phyloP scores from a whole-genome alignment of 2,329 filamentous ascomycete genomes.

The Zarea fungicola region DNA sequence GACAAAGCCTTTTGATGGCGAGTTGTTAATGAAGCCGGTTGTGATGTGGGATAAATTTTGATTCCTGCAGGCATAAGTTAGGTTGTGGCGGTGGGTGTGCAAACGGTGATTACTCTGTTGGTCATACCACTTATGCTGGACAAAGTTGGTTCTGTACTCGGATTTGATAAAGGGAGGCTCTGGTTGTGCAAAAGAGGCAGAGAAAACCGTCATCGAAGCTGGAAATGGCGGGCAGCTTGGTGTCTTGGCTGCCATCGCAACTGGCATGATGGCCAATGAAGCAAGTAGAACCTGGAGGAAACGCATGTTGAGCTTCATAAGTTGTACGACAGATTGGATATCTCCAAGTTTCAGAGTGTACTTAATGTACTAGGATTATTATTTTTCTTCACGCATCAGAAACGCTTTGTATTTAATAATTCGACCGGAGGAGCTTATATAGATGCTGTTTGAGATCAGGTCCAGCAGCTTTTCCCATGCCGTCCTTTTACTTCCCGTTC shows the following conservation, averaged over 20 bases:
- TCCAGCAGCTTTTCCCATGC: too few species aligned
- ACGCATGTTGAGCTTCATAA: not conserved
- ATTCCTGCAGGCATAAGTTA: conserved; percentile 22
- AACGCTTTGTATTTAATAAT: too few species aligned
- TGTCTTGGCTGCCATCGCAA: not conserved
- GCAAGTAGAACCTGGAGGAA: not conserved
- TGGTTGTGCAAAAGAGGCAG: conserved; percentile 27
- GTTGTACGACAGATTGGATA: too few species aligned
- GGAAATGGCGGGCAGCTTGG: conserved; percentile 21
- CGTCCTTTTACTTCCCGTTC: too few species aligned
- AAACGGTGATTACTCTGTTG: too few species aligned
- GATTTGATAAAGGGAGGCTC: conserved; percentile 26
- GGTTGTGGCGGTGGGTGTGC: too few species aligned
- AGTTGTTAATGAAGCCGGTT: conserved; percentile 30
- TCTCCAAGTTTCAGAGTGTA: too few species aligned
- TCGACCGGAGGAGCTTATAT: too few species aligned
- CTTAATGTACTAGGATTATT: too few species aligned
- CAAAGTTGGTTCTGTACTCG: conserved; percentile 27
- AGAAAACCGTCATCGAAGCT: conserved; percentile 24
- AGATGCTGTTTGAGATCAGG: too few species aligned
- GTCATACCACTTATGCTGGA: conserved; percentile 35
- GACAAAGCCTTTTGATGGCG: conserved; percentile 25
- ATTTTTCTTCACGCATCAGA: too few species aligned
- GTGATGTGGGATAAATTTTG: conserved; percentile 34
- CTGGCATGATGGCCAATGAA: not conserved